phyloP scores from a whole-genome alignment of 148 eudicot genomes.

The Vaccinium darrowii region DNA sequence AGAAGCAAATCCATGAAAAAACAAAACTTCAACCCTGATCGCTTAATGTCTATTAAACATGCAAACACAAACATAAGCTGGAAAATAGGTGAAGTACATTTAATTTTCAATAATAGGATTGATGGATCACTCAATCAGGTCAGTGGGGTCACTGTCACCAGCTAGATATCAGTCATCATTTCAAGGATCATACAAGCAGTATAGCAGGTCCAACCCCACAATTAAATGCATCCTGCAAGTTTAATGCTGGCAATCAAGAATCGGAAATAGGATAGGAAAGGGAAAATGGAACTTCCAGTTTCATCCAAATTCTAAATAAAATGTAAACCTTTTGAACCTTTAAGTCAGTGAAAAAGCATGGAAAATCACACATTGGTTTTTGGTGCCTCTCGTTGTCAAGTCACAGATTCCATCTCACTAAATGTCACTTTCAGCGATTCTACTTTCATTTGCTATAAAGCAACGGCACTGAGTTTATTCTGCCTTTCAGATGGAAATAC shows the following conservation, averaged over 20 bases:
- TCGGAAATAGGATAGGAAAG: neutral
- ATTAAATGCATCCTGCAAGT: neutral
- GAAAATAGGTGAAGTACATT: neutral
- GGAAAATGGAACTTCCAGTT: neutral
- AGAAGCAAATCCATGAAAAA: neutral
- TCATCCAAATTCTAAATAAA: neutral
- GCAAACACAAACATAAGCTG: neutral
- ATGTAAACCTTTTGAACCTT: neutral
- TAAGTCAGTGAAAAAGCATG: neutral
- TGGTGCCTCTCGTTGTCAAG: neutral
- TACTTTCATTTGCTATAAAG: conserved; percentile 4
- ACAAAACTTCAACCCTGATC: neutral
- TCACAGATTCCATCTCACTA: conserved; percentile 11
- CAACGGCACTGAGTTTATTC: neutral
- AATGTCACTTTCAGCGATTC: neutral
- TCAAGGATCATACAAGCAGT: neutral
- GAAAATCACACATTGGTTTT: neutral
- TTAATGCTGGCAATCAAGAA: neutral
- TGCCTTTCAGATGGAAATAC: neutral
- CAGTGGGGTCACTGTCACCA: neutral
- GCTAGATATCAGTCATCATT: neutral
- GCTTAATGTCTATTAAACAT: neutral
- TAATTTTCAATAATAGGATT: neutral
- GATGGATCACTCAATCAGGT: conserved; percentile 2
- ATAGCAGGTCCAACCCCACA: neutral